Base-by-base conservation (phyloP, 163 green algal species). In the Volvox carteri region DNA sequence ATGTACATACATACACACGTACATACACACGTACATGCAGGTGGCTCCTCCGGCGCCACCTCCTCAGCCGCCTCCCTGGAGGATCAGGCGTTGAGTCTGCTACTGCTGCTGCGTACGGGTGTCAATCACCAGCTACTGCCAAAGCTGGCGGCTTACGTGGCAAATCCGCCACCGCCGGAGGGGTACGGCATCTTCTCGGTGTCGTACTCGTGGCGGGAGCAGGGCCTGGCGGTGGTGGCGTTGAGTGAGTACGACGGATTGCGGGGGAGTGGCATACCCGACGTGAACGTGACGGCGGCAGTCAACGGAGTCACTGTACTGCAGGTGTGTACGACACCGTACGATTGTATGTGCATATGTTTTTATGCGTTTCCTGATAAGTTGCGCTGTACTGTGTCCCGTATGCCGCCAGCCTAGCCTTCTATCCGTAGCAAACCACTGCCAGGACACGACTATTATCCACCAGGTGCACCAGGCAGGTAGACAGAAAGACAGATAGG, bases 101-200 rank as follows among this genome's bases (percentile, higher is more conserved):
- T 89, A 39, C 70, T 89, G 68, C 84, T 76, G 50, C 67, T 88
- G 37, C 73, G 73, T 0, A 25, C 73, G 4, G 46, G 70, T 35
- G 70, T 78, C 73, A 58, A 77, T 35, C 44, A 81, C 73, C 73
- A 65, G 46, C 73, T 81, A 3, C 42, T 84, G n/a, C 70, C 72
- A 8, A 84, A 84, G 54, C 84, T 84, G 41, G 84, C 84, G n/a
- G 72, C 54, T 23, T 84, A 84, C 54, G 54, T 89, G 39, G 84
- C 84, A 12, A 83, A 72, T 35, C 79, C 79, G 21, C 23, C 78
- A 2, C 2, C 77, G 19, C 11, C 35, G 7, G 18, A 9, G 25
- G 75, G 75, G 48, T 84, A 50, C 48, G 75, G 30, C 48, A 68
- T 81, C 42, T 81, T 65, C 5, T 67, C 42, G 25, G 28, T 65